Base-by-base conservation (phyloP, 495 filamentous ascomycete species). In the Aspergillus taichungensis region DNA sequence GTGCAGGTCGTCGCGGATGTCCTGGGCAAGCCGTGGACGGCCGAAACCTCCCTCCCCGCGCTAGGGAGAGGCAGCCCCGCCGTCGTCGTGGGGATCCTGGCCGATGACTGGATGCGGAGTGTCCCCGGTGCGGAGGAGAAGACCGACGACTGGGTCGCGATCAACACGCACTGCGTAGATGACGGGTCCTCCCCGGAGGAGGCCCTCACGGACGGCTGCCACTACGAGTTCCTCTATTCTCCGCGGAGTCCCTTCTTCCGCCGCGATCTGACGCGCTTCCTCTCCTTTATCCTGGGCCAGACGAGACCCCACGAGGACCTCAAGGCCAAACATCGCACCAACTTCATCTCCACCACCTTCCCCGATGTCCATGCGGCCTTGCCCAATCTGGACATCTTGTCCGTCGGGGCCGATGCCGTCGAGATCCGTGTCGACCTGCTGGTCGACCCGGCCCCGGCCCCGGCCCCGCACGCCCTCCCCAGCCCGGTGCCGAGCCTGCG, bases 221-320 rank as follows among this genome's bases (percentile, higher is more conserved):
- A 89, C 59, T 88, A 87, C 62, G 87, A 92, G 61, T 92, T 88
- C 51, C 69, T 92, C 13, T 90, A 88, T 66, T 82, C 83, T 7
- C 71, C 79, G 44, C 54, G 54, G n/a, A 67, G 67, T 34, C 78
- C 81, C 0, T 88, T 83, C 59, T 79, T 81, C 46, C 77, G 85
- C n/a, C 74, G 84, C 30, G 85, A 89, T 56, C 62, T 89, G 11
- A 75, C 85, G 5, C 77, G 85, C 9, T 90, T 90, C 53, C 71
- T 88, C 18, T 82, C 83, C 6, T 76, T 88, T 56, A 80, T 84
- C 29, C 72, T 89, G 28, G 85, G 87, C 2, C 84, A 90, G 65
- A 76, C 80, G 37, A 76, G 75, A 45, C 82, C 82, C 30, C 85
- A 90, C 57, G 80, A 82, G 48, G 79, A 83, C 31, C 63, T 92